These are phyloP conservation scores for Albifimbria verrucaria DNA, from an alignment of 2,329 filamentous ascomycete genomes.

Conservation along the genomic window DNA sequence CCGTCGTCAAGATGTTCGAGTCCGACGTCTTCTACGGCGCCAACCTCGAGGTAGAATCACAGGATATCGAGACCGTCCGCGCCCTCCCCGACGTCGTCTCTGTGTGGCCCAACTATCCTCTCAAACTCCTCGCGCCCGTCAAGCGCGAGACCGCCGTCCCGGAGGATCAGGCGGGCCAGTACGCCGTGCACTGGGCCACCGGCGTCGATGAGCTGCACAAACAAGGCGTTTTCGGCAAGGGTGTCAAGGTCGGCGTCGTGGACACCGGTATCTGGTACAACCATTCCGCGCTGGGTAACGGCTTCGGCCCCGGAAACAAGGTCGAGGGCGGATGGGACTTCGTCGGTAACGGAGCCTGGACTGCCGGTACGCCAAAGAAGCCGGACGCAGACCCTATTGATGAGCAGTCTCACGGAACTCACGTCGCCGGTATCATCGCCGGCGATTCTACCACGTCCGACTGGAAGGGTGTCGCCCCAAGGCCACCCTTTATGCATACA, in stretches of 20 bases:
- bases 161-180: not conserved
- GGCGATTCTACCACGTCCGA: not conserved
- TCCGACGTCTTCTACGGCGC: not conserved
- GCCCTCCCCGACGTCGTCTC: not conserved
- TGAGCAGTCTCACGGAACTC: slow-evolving; percentile 20
- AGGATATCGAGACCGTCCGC: not conserved
- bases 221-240: slow-evolving; percentile 16
- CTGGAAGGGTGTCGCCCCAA: slow-evolving; percentile 5
- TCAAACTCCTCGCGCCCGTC: not conserved
- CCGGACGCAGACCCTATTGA: slow-evolving; percentile 13
- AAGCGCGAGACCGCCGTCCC: not conserved
- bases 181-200: slow-evolving; percentile 6
- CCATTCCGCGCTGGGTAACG: slow-evolving; percentile 11
- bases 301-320: slow-evolving; percentile 1
- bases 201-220: slow-evolving; percentile 18
- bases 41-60: not conserved
- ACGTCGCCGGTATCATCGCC: slow-evolving; percentile 25
- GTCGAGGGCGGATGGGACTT: slow-evolving; percentile 3
- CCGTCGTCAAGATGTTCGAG: not conserved
- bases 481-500: slow-evolving; percentile 3
- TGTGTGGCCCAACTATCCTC: not conserved
- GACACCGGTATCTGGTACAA: slow-evolving; percentile 20
- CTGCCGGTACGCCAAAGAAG: slow-evolving; percentile 3
- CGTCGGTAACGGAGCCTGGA: slow-evolving; percentile 2
- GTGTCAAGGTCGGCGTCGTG: slow-evolving; percentile 18